These are phyloP conservation scores for Boletus eberwhitei DNA, from an alignment of 768 basidiomycete genomes.

Conservation along the genomic window DNA sequence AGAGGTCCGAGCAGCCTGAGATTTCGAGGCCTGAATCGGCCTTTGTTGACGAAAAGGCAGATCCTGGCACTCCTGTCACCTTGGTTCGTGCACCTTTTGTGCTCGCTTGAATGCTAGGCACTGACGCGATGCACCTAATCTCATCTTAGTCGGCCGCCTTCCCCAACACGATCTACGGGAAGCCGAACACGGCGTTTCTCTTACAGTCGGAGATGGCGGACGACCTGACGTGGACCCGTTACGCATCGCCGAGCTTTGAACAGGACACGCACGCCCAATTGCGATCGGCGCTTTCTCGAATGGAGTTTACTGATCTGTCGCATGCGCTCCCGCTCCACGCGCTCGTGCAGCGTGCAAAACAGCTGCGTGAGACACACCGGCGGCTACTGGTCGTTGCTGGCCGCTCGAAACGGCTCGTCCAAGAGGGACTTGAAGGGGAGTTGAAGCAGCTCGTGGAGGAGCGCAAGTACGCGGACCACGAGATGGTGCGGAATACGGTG, in stretches of 20 bases:
- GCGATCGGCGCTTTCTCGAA: constrained; percentile 51
- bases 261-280: constrained; percentile 4
- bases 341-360: constrained; percentile 43
- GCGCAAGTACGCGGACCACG: constrained; percentile 6
- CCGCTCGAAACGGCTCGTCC: constrained; percentile 68
- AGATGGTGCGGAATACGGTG: constrained; percentile 66
- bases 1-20: constrained; percentile 39
- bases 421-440: constrained; percentile 58
- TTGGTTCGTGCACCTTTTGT: constrained; percentile 9
- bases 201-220: constrained; percentile 83
- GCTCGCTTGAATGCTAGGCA: background rate
- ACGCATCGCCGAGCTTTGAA: constrained; percentile 33
- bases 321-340: constrained; percentile 55
- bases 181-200: constrained; percentile 57
- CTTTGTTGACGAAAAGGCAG: constrained; percentile 55
- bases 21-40: constrained; percentile 49
- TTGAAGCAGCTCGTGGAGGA: constrained; percentile 46
- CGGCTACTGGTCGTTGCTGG: constrained; percentile 67
- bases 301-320: constrained; percentile 53
- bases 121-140: background rate
- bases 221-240: constrained; percentile 69
- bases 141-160: constrained; percentile 43
- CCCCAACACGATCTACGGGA: constrained; percentile 72
- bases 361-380: constrained; percentile 25
- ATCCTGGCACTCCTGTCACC: constrained; percentile 4